These are phyloP conservation scores for Alternaria brassicae DNA, from an alignment of 2,329 filamentous ascomycete species.

Conservation along the genomic window DNA sequence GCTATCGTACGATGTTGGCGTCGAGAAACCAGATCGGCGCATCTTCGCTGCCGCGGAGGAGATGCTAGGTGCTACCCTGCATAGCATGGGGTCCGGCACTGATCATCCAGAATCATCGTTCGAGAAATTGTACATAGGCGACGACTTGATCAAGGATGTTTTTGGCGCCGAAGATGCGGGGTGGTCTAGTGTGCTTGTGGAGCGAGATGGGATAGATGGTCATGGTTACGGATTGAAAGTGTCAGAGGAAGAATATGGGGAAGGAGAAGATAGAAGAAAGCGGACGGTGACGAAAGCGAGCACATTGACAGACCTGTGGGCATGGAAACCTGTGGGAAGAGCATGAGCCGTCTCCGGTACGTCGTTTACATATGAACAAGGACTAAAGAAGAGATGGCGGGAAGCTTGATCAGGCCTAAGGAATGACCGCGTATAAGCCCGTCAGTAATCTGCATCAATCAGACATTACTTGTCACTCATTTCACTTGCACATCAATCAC, in stretches of 20 bases:
- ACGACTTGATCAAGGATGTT: slow-evolving; percentile 61
- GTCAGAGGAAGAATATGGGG: background rate
- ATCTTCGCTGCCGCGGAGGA: slow-evolving; percentile 65
- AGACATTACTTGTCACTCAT: background rate
- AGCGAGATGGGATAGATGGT: slow-evolving; percentile 37
- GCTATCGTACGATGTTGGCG: slow-evolving; percentile 69
- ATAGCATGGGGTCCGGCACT: slow-evolving; percentile 15
- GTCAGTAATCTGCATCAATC: background rate
- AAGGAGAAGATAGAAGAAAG: background rate
- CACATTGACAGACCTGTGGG: background rate
- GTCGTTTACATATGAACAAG: background rate
- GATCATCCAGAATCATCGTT: slow-evolving; percentile 25
- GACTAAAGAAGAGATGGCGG: background rate
- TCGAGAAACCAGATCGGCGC: slow-evolving; percentile 63
- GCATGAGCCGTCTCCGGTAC: background rate
- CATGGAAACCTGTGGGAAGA: background rate
- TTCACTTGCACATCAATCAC: background rate
- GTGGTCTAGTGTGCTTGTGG: slow-evolving; percentile 57
- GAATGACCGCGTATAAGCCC: background rate
- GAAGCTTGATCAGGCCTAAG: background rate
- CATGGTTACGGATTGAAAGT: background rate
- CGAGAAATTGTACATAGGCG: slow-evolving; percentile 62
- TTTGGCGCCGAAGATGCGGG: slow-evolving; percentile 57
- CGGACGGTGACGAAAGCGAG: background rate
- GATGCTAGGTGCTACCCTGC: slow-evolving; percentile 50